phyloP scores from a whole-genome alignment of 345 rosid species.

The Trapa bicornis region DNA sequence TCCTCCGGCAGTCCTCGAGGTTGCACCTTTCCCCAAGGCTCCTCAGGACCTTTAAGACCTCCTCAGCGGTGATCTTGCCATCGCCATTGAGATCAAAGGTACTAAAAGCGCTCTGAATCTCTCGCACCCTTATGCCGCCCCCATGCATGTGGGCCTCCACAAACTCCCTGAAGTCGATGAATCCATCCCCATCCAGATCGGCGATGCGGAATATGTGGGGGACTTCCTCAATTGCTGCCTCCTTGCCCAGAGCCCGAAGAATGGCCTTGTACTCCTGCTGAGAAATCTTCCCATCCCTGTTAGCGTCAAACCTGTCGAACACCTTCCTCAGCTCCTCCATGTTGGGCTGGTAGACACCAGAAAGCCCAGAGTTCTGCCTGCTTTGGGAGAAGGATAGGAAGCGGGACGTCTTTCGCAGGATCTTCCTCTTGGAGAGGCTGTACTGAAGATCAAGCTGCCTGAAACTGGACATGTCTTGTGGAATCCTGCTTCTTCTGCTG shows the following conservation, averaged over 20 bases:
- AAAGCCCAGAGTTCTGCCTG: conserved; percentile 35
- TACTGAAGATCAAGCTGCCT: conserved; percentile 63
- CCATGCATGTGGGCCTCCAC: conserved; percentile 48
- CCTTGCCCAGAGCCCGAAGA: conserved; percentile 53
- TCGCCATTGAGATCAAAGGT: conserved; percentile 60
- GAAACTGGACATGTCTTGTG: conserved; percentile 27
- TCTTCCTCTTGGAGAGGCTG: conserved; percentile 52
- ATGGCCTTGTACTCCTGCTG: conserved; percentile 64
- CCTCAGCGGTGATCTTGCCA: conserved; percentile 78
- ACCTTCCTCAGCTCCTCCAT: conserved; percentile 49
- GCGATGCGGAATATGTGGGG: conserved; percentile 48
- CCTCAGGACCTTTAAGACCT: conserved; percentile 47
- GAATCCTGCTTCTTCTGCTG: neutral
- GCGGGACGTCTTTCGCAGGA: conserved; percentile 47
- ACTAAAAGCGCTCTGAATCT: conserved; percentile 48
- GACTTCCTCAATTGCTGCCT: conserved; percentile 28
- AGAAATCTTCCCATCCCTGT: conserved; percentile 78
- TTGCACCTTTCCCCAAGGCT: conserved; percentile 71
- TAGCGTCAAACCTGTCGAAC: conserved; percentile 58
- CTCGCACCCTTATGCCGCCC: conserved; percentile 44
- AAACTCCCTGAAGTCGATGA: conserved; percentile 70
- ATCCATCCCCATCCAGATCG: conserved; percentile 79
- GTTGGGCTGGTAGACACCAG: conserved; percentile 36
- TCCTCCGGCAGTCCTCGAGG: conserved; percentile 56
- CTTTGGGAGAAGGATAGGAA: conserved; percentile 34